Conservation (phyloP, 768 basidiomycete species). For the Tylopilus sp. region DNA sequence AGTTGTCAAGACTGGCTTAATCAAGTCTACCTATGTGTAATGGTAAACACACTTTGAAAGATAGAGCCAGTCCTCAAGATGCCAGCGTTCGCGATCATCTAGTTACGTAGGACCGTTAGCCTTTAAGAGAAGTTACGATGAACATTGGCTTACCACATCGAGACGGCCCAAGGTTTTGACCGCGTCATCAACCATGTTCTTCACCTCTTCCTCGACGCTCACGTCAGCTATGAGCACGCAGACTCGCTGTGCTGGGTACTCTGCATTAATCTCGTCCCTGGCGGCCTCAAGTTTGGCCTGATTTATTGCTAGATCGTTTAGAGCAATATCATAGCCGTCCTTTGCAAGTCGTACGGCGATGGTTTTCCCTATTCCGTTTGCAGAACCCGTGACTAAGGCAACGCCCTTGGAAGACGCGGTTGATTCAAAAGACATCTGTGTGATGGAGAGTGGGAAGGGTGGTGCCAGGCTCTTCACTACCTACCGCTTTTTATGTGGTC, state of each 20-base stretch:
- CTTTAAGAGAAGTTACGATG: not conserved
- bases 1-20: not conserved
- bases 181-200: constrained; percentile 26
- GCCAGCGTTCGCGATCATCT: constrained; percentile 22
- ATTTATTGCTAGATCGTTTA: constrained; percentile 33
- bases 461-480: not conserved
- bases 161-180: constrained; percentile 29
- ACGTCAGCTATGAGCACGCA: constrained; percentile 23
- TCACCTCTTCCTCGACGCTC: constrained; percentile 29
- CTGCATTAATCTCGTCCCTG: constrained; percentile 12
- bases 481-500: constrained; percentile 2
- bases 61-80: constrained; percentile 13
- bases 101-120: constrained; percentile 4
- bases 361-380: constrained; percentile 32
- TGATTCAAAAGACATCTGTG: constrained; percentile 4
- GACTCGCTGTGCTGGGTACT: constrained; percentile 7
- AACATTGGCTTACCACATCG: constrained; percentile 30
- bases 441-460: not conserved
- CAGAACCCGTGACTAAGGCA: constrained; percentile 32
- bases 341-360: constrained; percentile 36
- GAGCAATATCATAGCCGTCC: constrained; percentile 35
- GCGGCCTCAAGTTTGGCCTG: constrained; percentile 12
- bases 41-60: constrained; percentile 1
- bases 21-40: not conserved
- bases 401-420: constrained; percentile 22